Evolutionary conservation across 257 asterid species (phyloP).

Genomic region (Thymus quinquecostatus): DNA sequence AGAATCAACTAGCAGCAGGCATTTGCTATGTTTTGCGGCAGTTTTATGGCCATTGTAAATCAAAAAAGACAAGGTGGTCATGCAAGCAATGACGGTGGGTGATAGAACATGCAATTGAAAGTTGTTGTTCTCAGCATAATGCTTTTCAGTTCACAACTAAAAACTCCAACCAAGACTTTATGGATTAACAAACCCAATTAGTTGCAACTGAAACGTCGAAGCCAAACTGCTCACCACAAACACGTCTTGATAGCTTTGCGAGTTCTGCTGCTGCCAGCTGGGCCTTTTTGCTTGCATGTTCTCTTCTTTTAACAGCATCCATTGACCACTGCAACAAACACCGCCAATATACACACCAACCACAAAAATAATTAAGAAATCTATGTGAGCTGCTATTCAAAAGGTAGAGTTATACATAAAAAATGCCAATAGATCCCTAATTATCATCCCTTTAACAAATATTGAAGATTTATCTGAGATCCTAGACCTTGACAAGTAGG

Average conservation of each 20-base stretch:
- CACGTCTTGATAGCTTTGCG: conserved; percentile 93
- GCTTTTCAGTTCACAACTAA: conserved; percentile 9
- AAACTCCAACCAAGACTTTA: conserved; percentile 22
- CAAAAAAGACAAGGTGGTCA: conserved; percentile 24
- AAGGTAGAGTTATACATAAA: conserved; percentile 23
- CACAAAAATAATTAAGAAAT: conserved; percentile 17
- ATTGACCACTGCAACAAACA: conserved; percentile 62
- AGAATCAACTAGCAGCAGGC: conserved; percentile 10
- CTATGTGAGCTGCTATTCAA: conserved; percentile 19
- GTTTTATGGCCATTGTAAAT: neutral
- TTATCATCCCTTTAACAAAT: conserved; percentile 1
- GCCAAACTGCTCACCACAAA: conserved; percentile 76
- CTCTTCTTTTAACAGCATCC: conserved; percentile 91
- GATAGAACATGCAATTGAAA: conserved; percentile 12
- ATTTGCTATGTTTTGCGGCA: conserved; percentile 12
- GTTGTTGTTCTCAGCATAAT: conserved; percentile 17
- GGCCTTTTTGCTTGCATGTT: conserved; percentile 92
- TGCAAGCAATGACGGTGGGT: conserved; percentile 23
- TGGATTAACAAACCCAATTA: conserved; percentile 4
- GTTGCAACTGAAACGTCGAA: conserved; percentile 17
- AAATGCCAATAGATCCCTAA: neutral
- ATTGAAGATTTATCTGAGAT: neutral
- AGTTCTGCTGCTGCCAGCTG: conserved; percentile 99
- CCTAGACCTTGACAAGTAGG: conserved; percentile 13
- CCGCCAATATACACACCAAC: too few species aligned